Conservation (phyloP, 2,329 filamentous ascomycete genomes). For the Diaporthe amygdali region DNA sequence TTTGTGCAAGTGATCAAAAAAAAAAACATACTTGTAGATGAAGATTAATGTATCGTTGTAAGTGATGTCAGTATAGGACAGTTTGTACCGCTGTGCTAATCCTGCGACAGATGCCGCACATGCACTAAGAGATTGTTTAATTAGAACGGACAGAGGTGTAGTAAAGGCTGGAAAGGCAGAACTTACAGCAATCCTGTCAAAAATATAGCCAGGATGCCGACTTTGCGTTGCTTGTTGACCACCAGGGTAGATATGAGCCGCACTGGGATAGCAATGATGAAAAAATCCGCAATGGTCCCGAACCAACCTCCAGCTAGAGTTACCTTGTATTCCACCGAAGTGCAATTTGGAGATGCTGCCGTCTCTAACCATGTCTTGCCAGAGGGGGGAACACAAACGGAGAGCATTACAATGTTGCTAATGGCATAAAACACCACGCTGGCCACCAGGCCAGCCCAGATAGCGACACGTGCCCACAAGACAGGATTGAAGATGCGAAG, state of each 20-base stretch:
- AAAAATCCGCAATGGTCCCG: neutral
- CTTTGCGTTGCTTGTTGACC: neutral
- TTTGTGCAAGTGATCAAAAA: neutral
- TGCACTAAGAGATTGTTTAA: neutral
- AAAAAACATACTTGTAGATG: neutral
- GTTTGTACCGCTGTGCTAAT: neutral
- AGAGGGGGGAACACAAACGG: neutral
- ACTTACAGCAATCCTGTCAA: neutral
- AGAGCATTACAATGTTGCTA: neutral
- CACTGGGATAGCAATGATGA: neutral
- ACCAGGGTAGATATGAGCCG: neutral
- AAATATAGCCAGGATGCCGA: neutral
- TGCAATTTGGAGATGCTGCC: neutral
- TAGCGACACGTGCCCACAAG: neutral
- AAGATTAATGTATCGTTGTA: neutral
- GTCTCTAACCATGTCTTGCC: neutral
- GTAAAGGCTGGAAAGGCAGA: too few relatives aligned
- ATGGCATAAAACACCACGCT: neutral
- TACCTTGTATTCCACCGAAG: neutral
- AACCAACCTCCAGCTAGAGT: neutral
- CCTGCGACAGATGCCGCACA: neutral
- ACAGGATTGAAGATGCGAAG: neutral
- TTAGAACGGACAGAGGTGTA: neutral
- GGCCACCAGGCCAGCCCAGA: neutral
- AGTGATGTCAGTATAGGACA: neutral